phyloP scores from a whole-genome alignment of 768 basidiomycete genomes.

The Phlegmacium glaucopus region DNA sequence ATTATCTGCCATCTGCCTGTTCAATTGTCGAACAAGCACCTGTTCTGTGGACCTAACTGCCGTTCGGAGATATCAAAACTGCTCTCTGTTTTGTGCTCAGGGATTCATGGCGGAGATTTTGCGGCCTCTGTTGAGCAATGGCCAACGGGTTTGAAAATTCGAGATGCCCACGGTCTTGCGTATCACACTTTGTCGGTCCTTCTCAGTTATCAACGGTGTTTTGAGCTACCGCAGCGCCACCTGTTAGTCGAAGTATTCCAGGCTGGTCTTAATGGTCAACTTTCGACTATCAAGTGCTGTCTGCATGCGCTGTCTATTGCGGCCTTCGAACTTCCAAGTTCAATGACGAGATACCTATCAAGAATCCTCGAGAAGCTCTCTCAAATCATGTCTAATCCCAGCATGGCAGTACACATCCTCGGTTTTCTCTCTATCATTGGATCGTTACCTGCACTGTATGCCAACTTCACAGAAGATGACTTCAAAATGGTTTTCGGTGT shows the following conservation, averaged over 20 bases:
- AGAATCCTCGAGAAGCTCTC: constrained; percentile 83
- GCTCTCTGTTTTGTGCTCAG: constrained; percentile 63
- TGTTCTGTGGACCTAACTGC: constrained; percentile 89
- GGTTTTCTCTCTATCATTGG: constrained; percentile 87
- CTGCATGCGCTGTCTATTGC: constrained; percentile 85
- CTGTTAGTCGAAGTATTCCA: constrained; percentile 72
- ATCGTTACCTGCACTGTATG: constrained; percentile 72
- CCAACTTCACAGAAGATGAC: constrained; percentile 87
- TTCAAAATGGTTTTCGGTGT: constrained; percentile 95
- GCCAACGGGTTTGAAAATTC: constrained; percentile 58
- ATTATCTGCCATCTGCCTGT: constrained; percentile 86
- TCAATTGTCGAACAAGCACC: constrained; percentile 92
- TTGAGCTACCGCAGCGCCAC: constrained; percentile 64
- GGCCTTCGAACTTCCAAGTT: constrained; percentile 81
- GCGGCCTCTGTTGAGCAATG: constrained; percentile 54
- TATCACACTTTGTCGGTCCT: constrained; percentile 87
- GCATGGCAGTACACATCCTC: constrained; percentile 94
- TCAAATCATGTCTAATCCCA: constrained; percentile 91
- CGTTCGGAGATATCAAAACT: constrained; percentile 59
- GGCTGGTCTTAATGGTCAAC: constrained; percentile 63
- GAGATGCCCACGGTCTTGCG: constrained; percentile 85
- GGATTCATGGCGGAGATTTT: constrained; percentile 56
- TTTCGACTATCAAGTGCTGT: constrained; percentile 82
- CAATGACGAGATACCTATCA: constrained; percentile 76
- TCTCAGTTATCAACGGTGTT: constrained; percentile 80